Conservation (phyloP, 306 rosid genomes). For the Gastrolobium villosum region DNA sequence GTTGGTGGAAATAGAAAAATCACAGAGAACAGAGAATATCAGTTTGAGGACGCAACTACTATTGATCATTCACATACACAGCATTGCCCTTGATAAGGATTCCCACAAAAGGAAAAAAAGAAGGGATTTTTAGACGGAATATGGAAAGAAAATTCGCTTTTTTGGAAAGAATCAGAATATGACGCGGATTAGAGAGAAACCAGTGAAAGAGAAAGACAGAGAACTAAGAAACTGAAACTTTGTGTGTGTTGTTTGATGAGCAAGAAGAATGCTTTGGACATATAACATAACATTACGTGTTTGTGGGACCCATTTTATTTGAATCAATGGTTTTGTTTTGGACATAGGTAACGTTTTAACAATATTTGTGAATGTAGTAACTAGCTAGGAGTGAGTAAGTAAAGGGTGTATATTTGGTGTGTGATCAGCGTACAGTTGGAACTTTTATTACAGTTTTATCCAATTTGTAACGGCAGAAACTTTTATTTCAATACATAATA, state of each 20-base stretch:
- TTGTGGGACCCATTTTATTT: conserved; percentile 8
- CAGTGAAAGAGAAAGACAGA: not conserved
- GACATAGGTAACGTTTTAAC: not conserved
- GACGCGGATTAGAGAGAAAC: conserved; percentile 45
- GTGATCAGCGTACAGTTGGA: not conserved
- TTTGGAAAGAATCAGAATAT: conserved; percentile 41
- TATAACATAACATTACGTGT: not conserved
- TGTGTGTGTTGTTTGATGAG: not conserved
- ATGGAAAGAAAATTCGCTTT: not conserved
- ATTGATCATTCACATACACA: too few species aligned
- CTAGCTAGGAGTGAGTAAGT: not conserved
- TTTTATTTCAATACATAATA: too few species aligned
- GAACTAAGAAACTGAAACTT: not conserved
- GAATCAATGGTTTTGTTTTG: not conserved
- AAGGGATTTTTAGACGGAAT: not conserved
- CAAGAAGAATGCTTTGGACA: not conserved
- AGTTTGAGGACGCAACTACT: not conserved
- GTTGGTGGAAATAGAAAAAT: not conserved
- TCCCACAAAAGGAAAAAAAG: not conserved
- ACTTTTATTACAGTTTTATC: not conserved
- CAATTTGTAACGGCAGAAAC: too few species aligned
- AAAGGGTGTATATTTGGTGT: not conserved
- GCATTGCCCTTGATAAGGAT: not conserved
- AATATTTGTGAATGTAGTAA: not conserved
- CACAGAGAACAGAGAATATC: not conserved